Conservation (phyloP, 371 early-diverging fungal genomes). For the Lichtheimia corymbifera region DNA sequence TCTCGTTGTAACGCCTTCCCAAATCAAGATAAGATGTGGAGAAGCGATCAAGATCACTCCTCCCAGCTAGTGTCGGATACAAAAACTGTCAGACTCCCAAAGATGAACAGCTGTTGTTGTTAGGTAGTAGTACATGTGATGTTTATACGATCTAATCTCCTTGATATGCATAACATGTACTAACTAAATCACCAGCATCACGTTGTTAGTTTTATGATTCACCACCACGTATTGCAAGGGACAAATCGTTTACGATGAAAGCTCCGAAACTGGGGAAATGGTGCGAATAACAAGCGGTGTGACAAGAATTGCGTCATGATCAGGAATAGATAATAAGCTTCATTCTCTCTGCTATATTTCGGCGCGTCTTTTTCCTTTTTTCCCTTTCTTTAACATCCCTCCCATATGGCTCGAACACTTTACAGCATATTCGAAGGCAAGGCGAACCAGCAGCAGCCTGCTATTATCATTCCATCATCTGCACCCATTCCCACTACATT, state of each 20-base stretch:
- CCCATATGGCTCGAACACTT: slow-evolving; percentile 1
- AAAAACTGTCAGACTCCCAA: too few relatives aligned
- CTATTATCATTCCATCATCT: slow-evolving; percentile 48
- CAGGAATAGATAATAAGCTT: not conserved
- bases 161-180: too few relatives aligned
- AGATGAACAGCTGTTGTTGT: too few relatives aligned
- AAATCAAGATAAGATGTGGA: too few relatives aligned
- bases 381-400: not conserved
- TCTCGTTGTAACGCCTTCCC: too few relatives aligned
- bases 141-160: too few relatives aligned
- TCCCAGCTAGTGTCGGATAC: too few relatives aligned
- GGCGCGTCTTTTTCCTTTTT: not conserved
- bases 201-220: too few relatives aligned
- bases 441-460: slow-evolving; percentile 8
- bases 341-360: not conserved
- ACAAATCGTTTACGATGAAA: not conserved
- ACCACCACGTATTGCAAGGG: not conserved
- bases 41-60: too few relatives aligned
- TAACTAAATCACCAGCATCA: too few relatives aligned
- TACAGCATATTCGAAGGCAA: slow-evolving; percentile 9
- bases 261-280: slow-evolving; percentile 2
- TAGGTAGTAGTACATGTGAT: too few relatives aligned
- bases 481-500: slow-evolving; percentile 31
- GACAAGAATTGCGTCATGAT: slow-evolving; percentile 8
- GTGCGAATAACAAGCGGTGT: not conserved